These are phyloP conservation scores for Chionographis japonica DNA, from an alignment of 106 monocot species.

Conservation along the genomic window DNA sequence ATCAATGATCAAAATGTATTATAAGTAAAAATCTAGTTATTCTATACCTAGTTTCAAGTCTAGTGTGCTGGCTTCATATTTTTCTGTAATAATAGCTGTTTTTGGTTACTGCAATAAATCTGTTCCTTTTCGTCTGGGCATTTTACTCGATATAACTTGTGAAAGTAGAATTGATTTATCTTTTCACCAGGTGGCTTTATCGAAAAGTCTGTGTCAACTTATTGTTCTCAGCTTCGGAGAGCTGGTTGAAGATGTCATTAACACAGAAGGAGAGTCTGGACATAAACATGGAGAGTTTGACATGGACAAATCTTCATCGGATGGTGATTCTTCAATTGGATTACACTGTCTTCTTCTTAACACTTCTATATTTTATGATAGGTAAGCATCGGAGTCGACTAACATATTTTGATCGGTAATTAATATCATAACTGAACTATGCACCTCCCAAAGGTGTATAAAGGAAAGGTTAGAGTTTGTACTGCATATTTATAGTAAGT, in stretches of 20 bases:
- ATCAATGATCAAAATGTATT: too few species aligned
- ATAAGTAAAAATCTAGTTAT: too few species aligned
- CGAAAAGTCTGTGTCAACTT: slow-evolving; percentile 70
- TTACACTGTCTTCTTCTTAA: slow-evolving; percentile 75
- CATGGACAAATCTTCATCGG: slow-evolving; percentile 10
- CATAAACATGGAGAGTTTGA: slow-evolving; percentile 4
- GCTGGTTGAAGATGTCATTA: slow-evolving; percentile 19
- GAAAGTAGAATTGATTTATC: slow-evolving; percentile 1
- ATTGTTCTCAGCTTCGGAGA: slow-evolving; percentile 59
- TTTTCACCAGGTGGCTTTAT: slow-evolving; percentile 65
- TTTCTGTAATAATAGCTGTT: too few species aligned
- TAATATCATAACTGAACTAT: background rate
- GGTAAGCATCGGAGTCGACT: slow-evolving; percentile 26
- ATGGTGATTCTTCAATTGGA: slow-evolving; percentile 35
- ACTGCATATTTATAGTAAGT: too few species aligned
- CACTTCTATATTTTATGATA: slow-evolving; percentile 78
- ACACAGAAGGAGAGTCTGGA: slow-evolving; percentile 10
- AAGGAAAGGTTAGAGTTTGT: too few species aligned
- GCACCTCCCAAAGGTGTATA: too few species aligned
- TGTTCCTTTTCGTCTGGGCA: background rate
- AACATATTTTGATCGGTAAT: background rate
- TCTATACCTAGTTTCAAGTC: too few species aligned
- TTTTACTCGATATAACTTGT: background rate
- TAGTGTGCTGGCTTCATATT: too few species aligned
- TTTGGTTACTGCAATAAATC: too few species aligned